Percentiles rank a stretch among this genome's conserved stretches.
Conservation (phyloP, 2,329 filamentous ascomycete genomes). For the Blastomyces percursus region DNA sequence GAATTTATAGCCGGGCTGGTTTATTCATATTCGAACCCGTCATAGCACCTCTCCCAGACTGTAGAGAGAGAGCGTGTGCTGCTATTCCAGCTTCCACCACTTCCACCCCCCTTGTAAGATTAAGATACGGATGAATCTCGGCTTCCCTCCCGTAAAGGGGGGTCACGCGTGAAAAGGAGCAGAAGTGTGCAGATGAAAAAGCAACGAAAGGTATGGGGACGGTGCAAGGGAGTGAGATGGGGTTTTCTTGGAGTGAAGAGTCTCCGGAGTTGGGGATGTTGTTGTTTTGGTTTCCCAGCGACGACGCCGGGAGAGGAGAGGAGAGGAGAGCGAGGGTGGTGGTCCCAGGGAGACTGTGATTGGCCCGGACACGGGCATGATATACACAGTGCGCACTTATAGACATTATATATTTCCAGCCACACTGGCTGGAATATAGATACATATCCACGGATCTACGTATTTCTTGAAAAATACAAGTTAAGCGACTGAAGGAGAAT, state of each 20-base stretch:
- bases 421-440: not conserved
- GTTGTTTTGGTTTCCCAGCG: constrained; percentile 1
- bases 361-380: not conserved
- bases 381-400: not conserved
- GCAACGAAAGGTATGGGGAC: not conserved
- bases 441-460: not conserved
- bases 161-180: not conserved
- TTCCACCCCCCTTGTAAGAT: too few species aligned
- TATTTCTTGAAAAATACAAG: not conserved
- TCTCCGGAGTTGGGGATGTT: not conserved
- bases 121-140: not conserved
- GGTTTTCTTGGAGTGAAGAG: not conserved
- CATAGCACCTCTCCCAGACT: not conserved
- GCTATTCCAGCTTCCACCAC: not conserved
- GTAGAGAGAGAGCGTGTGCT: not conserved
- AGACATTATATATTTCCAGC: not conserved
- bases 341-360: not conserved
- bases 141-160: not conserved
- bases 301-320: not conserved
- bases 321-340: too few species aligned
- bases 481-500: not conserved
- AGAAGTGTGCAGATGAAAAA: not conserved
- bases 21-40: not conserved
- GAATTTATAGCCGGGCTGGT: not conserved
- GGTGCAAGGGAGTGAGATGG: not conserved